Base-by-base conservation (phyloP, 331 rosid genomes). In the Phaseolus coccineus region DNA sequence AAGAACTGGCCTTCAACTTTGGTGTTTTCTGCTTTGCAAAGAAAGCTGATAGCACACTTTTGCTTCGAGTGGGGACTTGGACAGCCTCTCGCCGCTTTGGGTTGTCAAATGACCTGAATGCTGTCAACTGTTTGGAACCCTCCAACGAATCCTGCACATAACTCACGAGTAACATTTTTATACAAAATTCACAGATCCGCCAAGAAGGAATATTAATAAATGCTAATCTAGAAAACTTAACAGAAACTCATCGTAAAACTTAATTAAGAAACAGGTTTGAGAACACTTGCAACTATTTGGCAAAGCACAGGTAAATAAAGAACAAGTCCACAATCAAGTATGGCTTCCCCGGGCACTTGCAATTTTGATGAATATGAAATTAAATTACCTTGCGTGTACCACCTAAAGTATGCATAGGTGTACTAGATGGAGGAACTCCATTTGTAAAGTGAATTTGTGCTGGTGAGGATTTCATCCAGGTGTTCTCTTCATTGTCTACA, bases 11-110 rank as follows among this genome's bases (percentile, higher is more conserved):
- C 85, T 81, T 90, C 81, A 83, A 73, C 89, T 89, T 96, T 6
- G 65, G 74, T n/a, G 87, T 62, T 88, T 83, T 96, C 84, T 89
- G 97, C 82, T 90, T 96, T 48, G 42, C 98, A 79, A 96, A 96
- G 93, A 96, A 93, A 25, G 98, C 86, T 30, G 99, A 88, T 76
- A 96, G 88, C 84, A 96, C 78, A 68, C 99, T 96, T 87, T 86
- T 96, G 85, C 99, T 96, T 74, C 98, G 98, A 83, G 83, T 79
- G 39, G 96, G 97, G 71, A 73, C 84, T 56, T 76, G 89, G 65
- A 82, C 86, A n/a, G 62, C 83, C 71, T 84, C 88, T 0, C 87
- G 94, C 64, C 96, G 92, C 73, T 83, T 89, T 81, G 57, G 89
- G 85, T 81, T 78, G 76, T 88, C 99, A 71, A 96, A 90, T 79